Percentiles rank a stretch among this genome's conserved stretches.
phyloP scores from a whole-genome alignment of 208 protist species.

The Trypanosoma brucei region DNA sequence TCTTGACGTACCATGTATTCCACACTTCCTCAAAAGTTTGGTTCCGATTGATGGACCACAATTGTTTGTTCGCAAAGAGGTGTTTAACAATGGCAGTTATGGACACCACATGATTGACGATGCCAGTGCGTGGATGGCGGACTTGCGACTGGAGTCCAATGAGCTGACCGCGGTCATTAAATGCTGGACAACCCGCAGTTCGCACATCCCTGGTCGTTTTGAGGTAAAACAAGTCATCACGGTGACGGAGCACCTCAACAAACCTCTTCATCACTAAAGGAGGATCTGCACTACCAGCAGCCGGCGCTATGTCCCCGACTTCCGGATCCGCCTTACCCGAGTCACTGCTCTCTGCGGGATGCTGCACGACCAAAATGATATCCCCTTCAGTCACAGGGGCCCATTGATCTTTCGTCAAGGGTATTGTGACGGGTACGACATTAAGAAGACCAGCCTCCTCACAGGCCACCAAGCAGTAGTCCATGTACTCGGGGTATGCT shows the following conservation, averaged over 20 bases:
- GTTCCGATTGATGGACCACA: constrained; percentile 58
- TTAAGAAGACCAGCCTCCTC: constrained; percentile 67
- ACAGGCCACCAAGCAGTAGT: constrained; percentile 88
- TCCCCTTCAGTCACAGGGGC: constrained; percentile 75
- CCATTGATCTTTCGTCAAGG: constrained; percentile 72
- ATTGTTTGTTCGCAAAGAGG: constrained; percentile 83
- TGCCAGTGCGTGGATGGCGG: constrained; percentile 50
- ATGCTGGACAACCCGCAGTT: constrained; percentile 82
- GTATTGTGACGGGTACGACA: constrained; percentile 66
- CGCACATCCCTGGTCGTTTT: constrained; percentile 55
- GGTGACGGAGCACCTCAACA: constrained; percentile 76
- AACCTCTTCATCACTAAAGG: constrained; percentile 78
- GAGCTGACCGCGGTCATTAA: constrained; percentile 80
- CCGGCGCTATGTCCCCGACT: constrained; percentile 1
- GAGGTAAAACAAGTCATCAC: constrained; percentile 69
- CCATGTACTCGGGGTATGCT: constrained; percentile 79
- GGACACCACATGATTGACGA: constrained; percentile 75
- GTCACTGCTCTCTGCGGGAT: constrained; percentile 40
- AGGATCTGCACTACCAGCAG: constrained; percentile 3
- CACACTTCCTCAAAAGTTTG: constrained; percentile 75
- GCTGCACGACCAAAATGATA: constrained; percentile 81
- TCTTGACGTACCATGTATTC: constrained; percentile 81
- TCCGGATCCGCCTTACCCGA: background rate
- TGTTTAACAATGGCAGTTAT: constrained; percentile 87
- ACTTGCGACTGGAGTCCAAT: constrained; percentile 85